Base-by-base conservation (phyloP, 768 basidiomycete genomes). In the Phanerodontia chrysosporium region DNA sequence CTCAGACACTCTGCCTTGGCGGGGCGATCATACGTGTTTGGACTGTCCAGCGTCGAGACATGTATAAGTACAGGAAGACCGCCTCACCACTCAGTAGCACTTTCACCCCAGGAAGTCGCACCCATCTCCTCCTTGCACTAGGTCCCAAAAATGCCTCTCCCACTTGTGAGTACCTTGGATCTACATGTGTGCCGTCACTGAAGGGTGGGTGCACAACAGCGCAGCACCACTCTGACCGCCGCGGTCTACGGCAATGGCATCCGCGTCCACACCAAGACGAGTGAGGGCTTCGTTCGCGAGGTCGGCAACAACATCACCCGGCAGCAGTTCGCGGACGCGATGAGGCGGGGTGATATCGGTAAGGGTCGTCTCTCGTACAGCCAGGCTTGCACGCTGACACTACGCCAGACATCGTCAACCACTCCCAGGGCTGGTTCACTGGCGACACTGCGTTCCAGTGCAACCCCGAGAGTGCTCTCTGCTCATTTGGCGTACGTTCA, bases 191-290 rank as follows among this genome's bases (percentile, higher is more conserved):
- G 24, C 22, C 18, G 5, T 13, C 28, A 44, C 45, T 56, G 21
- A 45, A 28, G 3, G 2, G 13, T 16, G 14, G 10, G 24, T n/a
- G n/a, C n/a, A n/a, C 21, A 25, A 32, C 44, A 57, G 56, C 32
- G 56, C 16, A 57, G 28, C 21, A 57, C 56, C 29, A 49, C 56
- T 32, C 32, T 57, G 28, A 39, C 46, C 24, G 56, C 46, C 16
- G 56, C 56, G 6, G 45, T 35, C 7, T 30, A 28, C 56, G 16
- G 21, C 21, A n/a, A 24, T 32, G 56, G 56, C 24, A 57, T 57
- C 9, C 48, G 48, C 24, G 45, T 57, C n/a, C 48, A 57, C 46
- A 57, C 56, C 16, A 57, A 57, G 56, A 48, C 45, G 12, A 49
- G 9, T 16, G 56, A 57, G 29, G 56, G 56, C 18, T 30, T 22